Evolutionary conservation across 73 alveolate species (phyloP).

Genomic region (Breviolum minutum): DNA sequence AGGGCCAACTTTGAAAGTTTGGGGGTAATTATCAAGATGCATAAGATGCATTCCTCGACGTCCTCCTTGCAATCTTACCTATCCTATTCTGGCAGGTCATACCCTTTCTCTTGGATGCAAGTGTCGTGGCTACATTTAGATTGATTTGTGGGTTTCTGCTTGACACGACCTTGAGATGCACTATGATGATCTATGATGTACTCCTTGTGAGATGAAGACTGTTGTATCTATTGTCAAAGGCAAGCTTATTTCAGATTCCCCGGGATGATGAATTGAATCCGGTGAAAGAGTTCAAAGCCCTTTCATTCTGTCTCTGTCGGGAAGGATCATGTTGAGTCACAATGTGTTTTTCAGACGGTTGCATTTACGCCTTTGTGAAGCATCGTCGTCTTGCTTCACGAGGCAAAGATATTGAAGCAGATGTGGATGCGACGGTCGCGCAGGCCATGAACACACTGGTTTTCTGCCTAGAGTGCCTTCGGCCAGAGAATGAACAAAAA

Average conservation of each 20-base stretch:
- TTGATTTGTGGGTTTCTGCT: no score
- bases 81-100: not conserved
- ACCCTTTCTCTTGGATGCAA: slow-evolving; percentile 73
- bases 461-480: slow-evolving; percentile 38
- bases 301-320: not conserved
- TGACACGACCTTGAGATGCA: no score
- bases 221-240: not conserved
- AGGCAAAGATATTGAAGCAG: slow-evolving; percentile 89
- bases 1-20: not conserved
- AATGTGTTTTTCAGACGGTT: no score
- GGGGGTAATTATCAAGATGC: no score
- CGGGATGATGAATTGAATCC: no score
- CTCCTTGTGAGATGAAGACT: no score
- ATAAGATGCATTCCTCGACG: no score
- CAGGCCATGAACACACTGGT: slow-evolving; percentile 73
- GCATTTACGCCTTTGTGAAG: not conserved
- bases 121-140: not conserved
- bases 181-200: no score
- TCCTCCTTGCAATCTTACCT: no score
- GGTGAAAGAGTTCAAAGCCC: no score
- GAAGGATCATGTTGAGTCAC: not conserved
- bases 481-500: not conserved
- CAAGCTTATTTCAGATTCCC: no score
- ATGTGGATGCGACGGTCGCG: slow-evolving; percentile 79
- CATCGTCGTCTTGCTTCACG: not conserved